Percentiles rank a stretch among this genome's conserved stretches.
phyloP scores from a whole-genome alignment of 1,139 yeast genomes.

The Candida freyschussii region DNA sequence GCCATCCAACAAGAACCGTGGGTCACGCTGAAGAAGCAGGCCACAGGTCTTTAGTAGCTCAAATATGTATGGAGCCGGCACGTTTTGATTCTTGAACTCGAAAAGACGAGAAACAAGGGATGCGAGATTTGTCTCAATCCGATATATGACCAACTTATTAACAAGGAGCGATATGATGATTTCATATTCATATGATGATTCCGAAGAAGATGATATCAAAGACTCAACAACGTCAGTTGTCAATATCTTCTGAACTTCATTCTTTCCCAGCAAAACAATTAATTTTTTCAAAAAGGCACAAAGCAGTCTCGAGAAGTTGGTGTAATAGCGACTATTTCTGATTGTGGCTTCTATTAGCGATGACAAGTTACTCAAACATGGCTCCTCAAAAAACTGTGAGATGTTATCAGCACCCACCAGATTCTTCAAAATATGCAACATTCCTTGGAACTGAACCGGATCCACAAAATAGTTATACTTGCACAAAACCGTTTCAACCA shows the following conservation, averaged over 20 bases:
- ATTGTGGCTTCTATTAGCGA: slow-evolving; percentile 21
- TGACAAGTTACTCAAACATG: slow-evolving; percentile 6
- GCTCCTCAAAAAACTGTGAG: slow-evolving; percentile 10
- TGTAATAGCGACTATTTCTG: slow-evolving; percentile 21
- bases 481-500: slow-evolving; percentile 11
- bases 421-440: slow-evolving; percentile 21
- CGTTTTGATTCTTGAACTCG: slow-evolving; percentile 9
- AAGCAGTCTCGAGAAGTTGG: slow-evolving; percentile 18
- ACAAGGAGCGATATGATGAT: slow-evolving; percentile 12
- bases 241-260: slow-evolving; percentile 8
- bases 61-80: slow-evolving; percentile 19
- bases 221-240: slow-evolving; percentile 6
- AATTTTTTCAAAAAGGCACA: slow-evolving; percentile 19
- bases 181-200: slow-evolving; percentile 15
- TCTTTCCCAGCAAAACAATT: slow-evolving; percentile 14
- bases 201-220: slow-evolving; percentile 8
- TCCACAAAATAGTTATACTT: slow-evolving; percentile 21
- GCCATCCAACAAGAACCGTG: slow-evolving; percentile 10
- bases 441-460: slow-evolving; percentile 25
- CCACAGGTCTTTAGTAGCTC: slow-evolving; percentile 25
- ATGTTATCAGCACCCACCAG: slow-evolving; percentile 15
- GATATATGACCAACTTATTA: slow-evolving; percentile 21
- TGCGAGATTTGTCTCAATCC: slow-evolving; percentile 6
- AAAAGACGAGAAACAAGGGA: slow-evolving; percentile 12
- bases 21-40: slow-evolving; percentile 17